Percentiles rank a stretch among this genome's conserved stretches.
Conservation (phyloP, 192 early-diverging fungal genomes). For the Coemansia furcata region DNA sequence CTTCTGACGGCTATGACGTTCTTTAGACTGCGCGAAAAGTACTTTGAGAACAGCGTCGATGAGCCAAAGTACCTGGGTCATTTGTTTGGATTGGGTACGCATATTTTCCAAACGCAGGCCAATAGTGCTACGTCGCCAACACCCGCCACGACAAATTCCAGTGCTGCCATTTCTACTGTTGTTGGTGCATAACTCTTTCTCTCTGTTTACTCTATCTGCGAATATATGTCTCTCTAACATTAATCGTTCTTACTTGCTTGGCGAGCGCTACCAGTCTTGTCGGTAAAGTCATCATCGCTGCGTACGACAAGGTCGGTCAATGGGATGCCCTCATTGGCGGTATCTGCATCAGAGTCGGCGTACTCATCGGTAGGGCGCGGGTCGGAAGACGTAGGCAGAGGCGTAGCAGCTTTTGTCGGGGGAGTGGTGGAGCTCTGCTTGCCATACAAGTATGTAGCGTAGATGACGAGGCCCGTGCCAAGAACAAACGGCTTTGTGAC, state of each 20-base stretch:
- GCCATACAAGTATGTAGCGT: conserved; percentile 76
- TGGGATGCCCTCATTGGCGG: neutral
- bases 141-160: neutral
- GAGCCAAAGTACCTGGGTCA: conserved; percentile 82
- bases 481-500: conserved; percentile 69
- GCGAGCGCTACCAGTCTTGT: neutral
- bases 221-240: neutral
- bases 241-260: neutral
- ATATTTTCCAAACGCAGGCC: conserved; percentile 19
- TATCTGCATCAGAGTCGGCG: neutral
- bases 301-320: neutral
- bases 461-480: conserved; percentile 73
- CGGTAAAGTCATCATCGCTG: neutral
- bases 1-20: conserved; percentile 96
- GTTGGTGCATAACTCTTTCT: conserved; percentile 16
- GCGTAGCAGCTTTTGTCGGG: conserved; percentile 1
- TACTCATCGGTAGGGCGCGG: neutral
- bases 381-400: neutral
- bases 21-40: conserved; percentile 96
- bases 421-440: neutral
- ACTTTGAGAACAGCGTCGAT: conserved; percentile 94
- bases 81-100: conserved; percentile 47
- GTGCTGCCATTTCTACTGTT: neutral
- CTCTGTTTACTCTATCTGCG: neutral
- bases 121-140: neutral